Evolutionary conservation across 345 rosid species (phyloP), one percentile per base, ranked within the genome.

Genomic region (Brassica nigra): DNA sequence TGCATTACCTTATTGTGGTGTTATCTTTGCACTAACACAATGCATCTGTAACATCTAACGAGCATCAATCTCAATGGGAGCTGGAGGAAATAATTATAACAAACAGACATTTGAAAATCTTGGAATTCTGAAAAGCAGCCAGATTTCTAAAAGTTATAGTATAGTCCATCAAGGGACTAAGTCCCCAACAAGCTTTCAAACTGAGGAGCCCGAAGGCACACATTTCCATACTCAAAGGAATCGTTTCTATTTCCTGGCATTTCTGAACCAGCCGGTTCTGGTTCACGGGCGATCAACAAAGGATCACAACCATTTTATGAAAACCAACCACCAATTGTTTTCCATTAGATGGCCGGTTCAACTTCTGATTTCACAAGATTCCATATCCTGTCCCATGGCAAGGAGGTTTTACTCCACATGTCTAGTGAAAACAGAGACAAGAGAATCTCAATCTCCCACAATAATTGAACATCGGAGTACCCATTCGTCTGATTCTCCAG

Each of bases 21-120:
- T 20, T 20, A 20, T 20, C 23, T 20, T 20, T 20, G 23, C 23
- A 20, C 23, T 20, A 20, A 20, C 23, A 20, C 23, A 20, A 20
- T 20, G 37, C 18, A n/a, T 86, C 94, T 2, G 86, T 77, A 34
- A 82, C 87, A 39, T 97, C 94, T 91, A 97, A 58, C 77, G 92
- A 29, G 97, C 91, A 4, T 92, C 97, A 97, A 95, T 92, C 97
- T 91, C 95, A 8, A 71, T 91, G 64, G 97, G 95, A 59, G 87
- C 91, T 31, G 92, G 87, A 70, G 92, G 92, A 12, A 82, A 80
- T 58, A 89, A 78, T 71, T 81, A 82, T 74, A 89, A 79, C 31
- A 89, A 78, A 84, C 91, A 82, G 64, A 66, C 83, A 2, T 58
- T 69, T 16, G 97, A 90, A 81, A 86, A 76, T 69, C 68, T 86